Conservation (phyloP, 2,329 filamentous ascomycete genomes). For the Colletotrichum eleusines region DNA sequence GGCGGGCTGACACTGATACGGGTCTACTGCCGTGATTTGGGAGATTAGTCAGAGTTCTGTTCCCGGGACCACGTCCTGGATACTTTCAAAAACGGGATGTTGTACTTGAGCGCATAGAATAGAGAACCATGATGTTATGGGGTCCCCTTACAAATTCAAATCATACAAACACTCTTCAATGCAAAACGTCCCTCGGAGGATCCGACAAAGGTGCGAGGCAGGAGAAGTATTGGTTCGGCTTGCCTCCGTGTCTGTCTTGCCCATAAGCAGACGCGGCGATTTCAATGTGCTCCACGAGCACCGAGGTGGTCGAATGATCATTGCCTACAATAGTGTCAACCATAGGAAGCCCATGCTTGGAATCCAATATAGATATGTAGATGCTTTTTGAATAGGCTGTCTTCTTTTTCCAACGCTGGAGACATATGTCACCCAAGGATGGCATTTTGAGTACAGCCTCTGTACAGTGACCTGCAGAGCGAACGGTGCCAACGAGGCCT, state of each 20-base stretch:
- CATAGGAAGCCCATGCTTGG: not conserved
- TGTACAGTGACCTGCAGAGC: not conserved
- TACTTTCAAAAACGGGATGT: not conserved
- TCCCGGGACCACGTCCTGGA: not conserved
- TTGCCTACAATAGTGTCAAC: not conserved
- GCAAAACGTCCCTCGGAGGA: not conserved
- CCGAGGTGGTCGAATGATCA: not conserved
- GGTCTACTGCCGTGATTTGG: no score
- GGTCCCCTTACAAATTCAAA: not conserved
- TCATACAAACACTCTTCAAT: not conserved
- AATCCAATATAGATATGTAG: not conserved
- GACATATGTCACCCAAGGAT: not conserved
- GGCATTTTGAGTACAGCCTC: no score
- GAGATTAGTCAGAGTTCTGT: not conserved
- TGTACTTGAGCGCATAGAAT: not conserved
- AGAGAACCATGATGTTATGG: no score
- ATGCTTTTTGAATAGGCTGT: not conserved
- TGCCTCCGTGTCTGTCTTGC: not conserved
- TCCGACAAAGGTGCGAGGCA: not conserved
- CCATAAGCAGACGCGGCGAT: not conserved
- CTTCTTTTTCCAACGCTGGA: not conserved
- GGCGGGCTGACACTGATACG: accelerated
- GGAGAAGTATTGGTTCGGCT: not conserved
- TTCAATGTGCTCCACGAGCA: not conserved
- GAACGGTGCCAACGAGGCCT: not conserved